phyloP scores from a whole-genome alignment of 177 flowering plant genomes.

The Telopea speciosissima region DNA sequence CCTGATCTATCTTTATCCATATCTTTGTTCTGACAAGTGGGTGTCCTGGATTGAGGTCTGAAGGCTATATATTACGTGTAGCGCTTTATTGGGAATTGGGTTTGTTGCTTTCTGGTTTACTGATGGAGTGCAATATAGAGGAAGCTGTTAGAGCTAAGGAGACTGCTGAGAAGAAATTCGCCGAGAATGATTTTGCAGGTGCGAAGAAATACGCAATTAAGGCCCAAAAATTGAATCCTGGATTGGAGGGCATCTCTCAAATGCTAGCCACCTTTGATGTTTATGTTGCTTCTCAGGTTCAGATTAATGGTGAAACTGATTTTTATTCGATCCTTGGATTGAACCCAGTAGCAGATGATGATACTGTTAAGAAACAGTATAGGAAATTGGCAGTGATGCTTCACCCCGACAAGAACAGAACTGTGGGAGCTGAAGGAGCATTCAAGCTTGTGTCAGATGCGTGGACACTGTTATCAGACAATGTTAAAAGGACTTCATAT shows the following conservation, averaged over 20 bases:
- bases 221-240: constrained; percentile 56
- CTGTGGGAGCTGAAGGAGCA: constrained; percentile 74
- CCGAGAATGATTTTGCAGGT: constrained; percentile 42
- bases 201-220: constrained; percentile 57
- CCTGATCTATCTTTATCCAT: neutral
- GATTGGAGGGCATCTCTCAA: constrained; percentile 64
- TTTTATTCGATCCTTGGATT: constrained; percentile 61
- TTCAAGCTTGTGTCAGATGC: constrained; percentile 78
- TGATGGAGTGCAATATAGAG: constrained; percentile 51
- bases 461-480: constrained; percentile 53
- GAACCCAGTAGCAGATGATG: constrained; percentile 45
- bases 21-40: neutral
- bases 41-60: neutral
- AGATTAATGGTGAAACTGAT: constrained; percentile 48
- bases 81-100: constrained; percentile 1
- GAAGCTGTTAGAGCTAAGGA: constrained; percentile 58
- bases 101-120: constrained; percentile 6
- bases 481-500: constrained; percentile 35
- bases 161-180: constrained; percentile 52
- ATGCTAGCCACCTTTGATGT: constrained; percentile 69
- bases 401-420: constrained; percentile 75
- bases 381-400: constrained; percentile 68
- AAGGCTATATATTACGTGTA: neutral
- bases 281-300: constrained; percentile 42
- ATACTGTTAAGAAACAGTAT: constrained; percentile 53